A percentile compares a stretch with the other conserved stretches of the same genome.
phyloP scores from a whole-genome alignment of 2,329 filamentous ascomycete genomes.

The Colletotrichum costaricense region DNA sequence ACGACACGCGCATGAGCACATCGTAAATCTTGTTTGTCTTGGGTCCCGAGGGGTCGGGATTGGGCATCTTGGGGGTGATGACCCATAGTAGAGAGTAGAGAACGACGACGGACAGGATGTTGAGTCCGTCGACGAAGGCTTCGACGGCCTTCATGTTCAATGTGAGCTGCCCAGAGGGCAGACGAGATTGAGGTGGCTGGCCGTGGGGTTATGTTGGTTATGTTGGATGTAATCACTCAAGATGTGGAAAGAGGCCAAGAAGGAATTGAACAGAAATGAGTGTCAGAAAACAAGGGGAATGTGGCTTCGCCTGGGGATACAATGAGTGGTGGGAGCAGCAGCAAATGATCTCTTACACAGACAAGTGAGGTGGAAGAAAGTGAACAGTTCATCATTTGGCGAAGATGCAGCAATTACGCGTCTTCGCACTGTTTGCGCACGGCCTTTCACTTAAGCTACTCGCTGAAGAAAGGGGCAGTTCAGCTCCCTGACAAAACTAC shows the following conservation, averaged over 20 bases:
- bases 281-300: not conserved
- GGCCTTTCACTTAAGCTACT: not conserved
- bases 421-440: conserved; percentile 28
- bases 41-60: conserved; percentile 9
- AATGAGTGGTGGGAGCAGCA: not conserved
- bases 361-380: conserved; percentile 8
- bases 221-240: not conserved
- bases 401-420: not conserved
- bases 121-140: conserved; percentile 29
- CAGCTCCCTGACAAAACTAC: not conserved
- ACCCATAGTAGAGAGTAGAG: conserved; percentile 23
- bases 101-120: conserved; percentile 23
- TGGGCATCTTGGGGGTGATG: conserved; percentile 22
- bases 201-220: not conserved
- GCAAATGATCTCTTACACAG: not conserved
- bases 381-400: conserved; percentile 30
- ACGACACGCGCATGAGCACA: conserved; percentile 30
- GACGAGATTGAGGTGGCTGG: not conserved
- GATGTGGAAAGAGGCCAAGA: no score
- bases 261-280: not conserved
- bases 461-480: not conserved
- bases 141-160: conserved; percentile 29
- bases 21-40: conserved; percentile 31
- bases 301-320: not conserved
- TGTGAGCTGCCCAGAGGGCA: not conserved